Conservation (phyloP, 371 early-diverging fungal genomes). For the Mortierella sp. region DNA sequence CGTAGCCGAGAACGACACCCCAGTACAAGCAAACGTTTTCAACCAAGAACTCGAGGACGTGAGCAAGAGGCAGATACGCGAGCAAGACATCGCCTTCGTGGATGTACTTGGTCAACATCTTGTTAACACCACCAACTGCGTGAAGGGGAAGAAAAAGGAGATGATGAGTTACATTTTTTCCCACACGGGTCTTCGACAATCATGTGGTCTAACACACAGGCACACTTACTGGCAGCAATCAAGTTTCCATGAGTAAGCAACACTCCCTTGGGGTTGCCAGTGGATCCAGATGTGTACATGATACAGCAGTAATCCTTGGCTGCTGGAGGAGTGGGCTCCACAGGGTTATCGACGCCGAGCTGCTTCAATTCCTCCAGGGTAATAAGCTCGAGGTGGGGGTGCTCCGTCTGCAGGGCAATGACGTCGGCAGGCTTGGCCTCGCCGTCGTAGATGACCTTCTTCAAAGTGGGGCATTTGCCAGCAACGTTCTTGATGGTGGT, state of each 20-base stretch:
- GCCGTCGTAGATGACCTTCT: constrained; percentile 81
- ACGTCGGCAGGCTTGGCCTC: constrained; percentile 63
- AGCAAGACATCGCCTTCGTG: constrained; percentile 74
- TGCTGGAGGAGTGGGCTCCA: constrained; percentile 71
- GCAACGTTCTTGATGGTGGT: constrained; percentile 73
- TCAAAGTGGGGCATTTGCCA: constrained; percentile 70
- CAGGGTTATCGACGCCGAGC: constrained; percentile 72
- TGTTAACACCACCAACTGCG: constrained; percentile 70
- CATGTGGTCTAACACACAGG: background rate
- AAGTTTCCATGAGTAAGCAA: constrained; percentile 88
- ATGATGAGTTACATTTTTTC: constrained; percentile 10
- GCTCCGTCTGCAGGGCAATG: constrained; percentile 52
- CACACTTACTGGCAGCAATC: constrained; percentile 71
- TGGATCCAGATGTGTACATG: constrained; percentile 97
- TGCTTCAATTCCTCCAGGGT: constrained; percentile 68
- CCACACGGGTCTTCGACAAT: background rate
- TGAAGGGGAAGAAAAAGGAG: constrained; percentile 13
- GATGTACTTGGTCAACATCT: constrained; percentile 59
- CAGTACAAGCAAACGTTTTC: constrained; percentile 78
- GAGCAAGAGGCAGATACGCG: constrained; percentile 95
- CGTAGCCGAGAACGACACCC: constrained; percentile 92
- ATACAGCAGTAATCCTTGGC: constrained; percentile 88
- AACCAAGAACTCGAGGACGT: constrained; percentile 89
- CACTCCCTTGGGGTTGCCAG: constrained; percentile 93
- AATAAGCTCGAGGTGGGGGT: constrained; percentile 59